A percentile compares a stretch with the other conserved stretches of the same genome.
Conservation (phyloP, 2,329 filamentous ascomycete species). For the Huntiella abstrusa region DNA sequence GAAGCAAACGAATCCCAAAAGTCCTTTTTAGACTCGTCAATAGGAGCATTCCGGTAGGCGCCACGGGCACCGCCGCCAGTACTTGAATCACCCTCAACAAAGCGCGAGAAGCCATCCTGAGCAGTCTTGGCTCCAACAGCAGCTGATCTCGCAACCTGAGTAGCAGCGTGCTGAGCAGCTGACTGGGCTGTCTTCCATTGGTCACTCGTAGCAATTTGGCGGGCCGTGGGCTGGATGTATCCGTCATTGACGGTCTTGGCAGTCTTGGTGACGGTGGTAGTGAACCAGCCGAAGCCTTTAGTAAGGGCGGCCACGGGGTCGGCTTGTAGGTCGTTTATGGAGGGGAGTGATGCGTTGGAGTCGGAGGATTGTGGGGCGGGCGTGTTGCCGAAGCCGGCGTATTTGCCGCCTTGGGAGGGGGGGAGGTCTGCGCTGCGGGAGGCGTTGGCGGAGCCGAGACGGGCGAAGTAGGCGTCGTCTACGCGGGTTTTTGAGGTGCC, state of each 20-base stretch:
- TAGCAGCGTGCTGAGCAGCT: constrained; percentile 36
- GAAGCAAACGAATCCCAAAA: constrained; percentile 88
- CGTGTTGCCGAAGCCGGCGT: constrained; percentile 71
- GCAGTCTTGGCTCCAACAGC: constrained; percentile 55
- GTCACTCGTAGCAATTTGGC: constrained; percentile 60
- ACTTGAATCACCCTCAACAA: constrained; percentile 56
- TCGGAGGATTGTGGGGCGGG: constrained; percentile 29
- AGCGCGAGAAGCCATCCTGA: constrained; percentile 63
- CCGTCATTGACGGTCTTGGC: constrained; percentile 81
- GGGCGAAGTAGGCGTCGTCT: constrained; percentile 80
- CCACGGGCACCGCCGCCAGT: constrained; percentile 11
- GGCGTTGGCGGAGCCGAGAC: constrained; percentile 68
- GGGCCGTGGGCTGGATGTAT: constrained; percentile 78
- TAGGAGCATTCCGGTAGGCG: constrained; percentile 21
- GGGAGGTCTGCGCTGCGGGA: constrained; percentile 52
- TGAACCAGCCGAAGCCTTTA: constrained; percentile 90
- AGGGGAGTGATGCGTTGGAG: constrained; percentile 29
- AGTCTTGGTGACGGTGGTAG: constrained; percentile 69
- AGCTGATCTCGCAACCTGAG: constrained; percentile 47
- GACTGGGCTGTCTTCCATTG: constrained; percentile 38
- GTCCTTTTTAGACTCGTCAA: constrained; percentile 52
- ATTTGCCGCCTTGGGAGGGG: constrained; percentile 85
- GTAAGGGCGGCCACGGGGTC: constrained; percentile 77
- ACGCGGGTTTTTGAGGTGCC: constrained; percentile 36
- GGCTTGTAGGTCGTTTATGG: constrained; percentile 73